A percentile compares a stretch with the other conserved stretches of the same genome.
Evolutionary conservation across 345 rosid genomes (phyloP).

Genomic region (Luvunga scandens): DNA sequence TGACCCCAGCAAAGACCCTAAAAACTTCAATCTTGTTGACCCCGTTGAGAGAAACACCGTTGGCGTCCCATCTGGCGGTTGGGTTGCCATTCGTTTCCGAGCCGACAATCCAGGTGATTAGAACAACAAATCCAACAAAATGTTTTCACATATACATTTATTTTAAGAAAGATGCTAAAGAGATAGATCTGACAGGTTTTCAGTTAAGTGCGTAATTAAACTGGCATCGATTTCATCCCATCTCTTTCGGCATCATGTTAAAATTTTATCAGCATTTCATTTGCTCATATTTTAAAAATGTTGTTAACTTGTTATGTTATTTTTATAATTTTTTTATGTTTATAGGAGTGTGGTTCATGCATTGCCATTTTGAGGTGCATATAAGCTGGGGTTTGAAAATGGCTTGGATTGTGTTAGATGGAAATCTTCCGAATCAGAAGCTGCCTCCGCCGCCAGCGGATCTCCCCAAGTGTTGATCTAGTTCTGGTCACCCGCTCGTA

Average conservation of each 20-base stretch:
- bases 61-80: constrained; percentile 23
- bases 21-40: constrained; percentile 27
- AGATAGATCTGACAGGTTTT: too few species aligned
- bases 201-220: too few species aligned
- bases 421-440: constrained; percentile 24
- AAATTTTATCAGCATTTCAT: too few species aligned
- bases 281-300: too few species aligned
- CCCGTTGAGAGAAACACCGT: constrained; percentile 24
- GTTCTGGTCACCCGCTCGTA: neutral
- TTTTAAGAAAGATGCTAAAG: too few species aligned
- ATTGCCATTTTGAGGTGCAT: constrained; percentile 26
- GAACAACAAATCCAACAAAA: neutral
- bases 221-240: too few species aligned
- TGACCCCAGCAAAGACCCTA: constrained; percentile 20
- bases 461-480: constrained; percentile 27
- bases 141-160: neutral
- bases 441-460: constrained; percentile 32
- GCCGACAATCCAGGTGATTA: constrained; percentile 34
- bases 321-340: neutral
- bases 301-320: neutral
- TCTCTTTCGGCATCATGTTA: too few species aligned
- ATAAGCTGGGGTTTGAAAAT: constrained; percentile 32
- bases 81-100: constrained; percentile 28
- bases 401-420: constrained; percentile 29
- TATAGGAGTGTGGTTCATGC: constrained; percentile 30